These are phyloP conservation scores for Plasmodium yoelii DNA, from an alignment of 169 alveolate genomes.

Conservation along the genomic window DNA sequence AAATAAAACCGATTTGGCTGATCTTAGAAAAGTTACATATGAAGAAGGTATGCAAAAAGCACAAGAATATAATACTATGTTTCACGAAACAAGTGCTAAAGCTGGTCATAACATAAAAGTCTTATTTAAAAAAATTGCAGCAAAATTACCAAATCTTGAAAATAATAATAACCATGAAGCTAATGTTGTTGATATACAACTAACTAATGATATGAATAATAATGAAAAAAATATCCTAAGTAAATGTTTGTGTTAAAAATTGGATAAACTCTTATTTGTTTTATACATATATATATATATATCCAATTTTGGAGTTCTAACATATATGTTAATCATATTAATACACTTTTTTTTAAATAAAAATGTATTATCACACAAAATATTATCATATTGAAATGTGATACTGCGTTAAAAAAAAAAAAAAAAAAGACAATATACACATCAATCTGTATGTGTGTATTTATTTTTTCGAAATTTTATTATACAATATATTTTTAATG, in stretches of 20 bases:
- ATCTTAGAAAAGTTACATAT: conserved; percentile 92
- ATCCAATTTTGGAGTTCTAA: too few relatives aligned
- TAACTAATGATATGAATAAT: conserved; percentile 37
- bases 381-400: too few relatives aligned
- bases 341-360: too few relatives aligned
- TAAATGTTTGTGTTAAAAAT: conserved; percentile 46
- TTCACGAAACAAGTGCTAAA: conserved; percentile 97
- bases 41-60: conserved; percentile 95
- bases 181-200: conserved; percentile 70
- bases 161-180: conserved; percentile 50
- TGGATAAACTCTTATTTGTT: too few relatives aligned
- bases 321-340: too few relatives aligned
- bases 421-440: conserved; percentile 3
- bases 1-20: conserved; percentile 97
- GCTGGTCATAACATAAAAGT: conserved; percentile 95
- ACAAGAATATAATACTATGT: conserved; percentile 93
- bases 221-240: conserved; percentile 72
- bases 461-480: conserved; percentile 17
- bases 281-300: too few relatives aligned
- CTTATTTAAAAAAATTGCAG: conserved; percentile 91
- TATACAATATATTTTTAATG: conserved; percentile 52
- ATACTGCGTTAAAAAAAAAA: too few relatives aligned
- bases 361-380: too few relatives aligned
- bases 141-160: conserved; percentile 80
- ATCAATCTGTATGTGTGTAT: background rate